Percentiles rank a stretch among this genome's conserved stretches.
These are phyloP conservation scores for Kodamaea hsintzibuensis DNA, from an alignment of 805 yeast genomes.

Conservation along the genomic window DNA sequence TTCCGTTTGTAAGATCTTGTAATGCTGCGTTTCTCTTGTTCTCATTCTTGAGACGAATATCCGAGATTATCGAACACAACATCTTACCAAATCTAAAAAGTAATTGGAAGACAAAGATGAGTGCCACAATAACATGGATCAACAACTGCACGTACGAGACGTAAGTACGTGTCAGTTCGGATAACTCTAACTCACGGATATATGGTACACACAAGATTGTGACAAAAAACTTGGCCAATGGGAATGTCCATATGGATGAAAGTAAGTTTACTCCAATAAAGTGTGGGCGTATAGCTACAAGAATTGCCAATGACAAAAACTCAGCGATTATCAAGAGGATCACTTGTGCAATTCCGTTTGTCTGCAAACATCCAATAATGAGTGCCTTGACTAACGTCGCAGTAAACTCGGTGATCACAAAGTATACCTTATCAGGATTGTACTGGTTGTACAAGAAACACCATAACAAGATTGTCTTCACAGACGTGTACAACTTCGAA, in stretches of 20 bases:
- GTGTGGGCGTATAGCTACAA: slow-evolving; percentile 29
- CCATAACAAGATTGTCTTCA: slow-evolving; percentile 49
- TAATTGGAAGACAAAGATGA: slow-evolving; percentile 30
- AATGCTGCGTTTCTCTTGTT: neutral
- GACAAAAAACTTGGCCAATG: slow-evolving; percentile 39
- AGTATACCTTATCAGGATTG: slow-evolving; percentile 43
- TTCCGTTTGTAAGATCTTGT: neutral
- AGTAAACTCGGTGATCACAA: slow-evolving; percentile 36
- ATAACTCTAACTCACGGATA: slow-evolving; percentile 32
- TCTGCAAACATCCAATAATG: slow-evolving; percentile 46
- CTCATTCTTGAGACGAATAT: slow-evolving; percentile 8
- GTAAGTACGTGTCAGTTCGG: slow-evolving; percentile 41
- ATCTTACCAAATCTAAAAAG: slow-evolving; percentile 31
- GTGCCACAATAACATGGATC: slow-evolving; percentile 38
- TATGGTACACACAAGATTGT: slow-evolving; percentile 46
- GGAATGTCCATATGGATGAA: slow-evolving; percentile 34
- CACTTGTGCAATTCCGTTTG: slow-evolving; percentile 47
- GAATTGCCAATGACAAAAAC: slow-evolving; percentile 22
- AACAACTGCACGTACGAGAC: slow-evolving; percentile 45
- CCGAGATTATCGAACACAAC: slow-evolving; percentile 20
- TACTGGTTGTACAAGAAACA: slow-evolving; percentile 44
- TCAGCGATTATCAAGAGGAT: slow-evolving; percentile 38
- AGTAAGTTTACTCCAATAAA: slow-evolving; percentile 28
- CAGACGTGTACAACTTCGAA: slow-evolving; percentile 46
- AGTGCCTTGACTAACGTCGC: slow-evolving; percentile 34